Evolutionary conservation across 192 early-diverging fungal genomes (phyloP), one percentile per base, ranked within the genome.

Genomic region (Umbelopsis ramanniana): DNA sequence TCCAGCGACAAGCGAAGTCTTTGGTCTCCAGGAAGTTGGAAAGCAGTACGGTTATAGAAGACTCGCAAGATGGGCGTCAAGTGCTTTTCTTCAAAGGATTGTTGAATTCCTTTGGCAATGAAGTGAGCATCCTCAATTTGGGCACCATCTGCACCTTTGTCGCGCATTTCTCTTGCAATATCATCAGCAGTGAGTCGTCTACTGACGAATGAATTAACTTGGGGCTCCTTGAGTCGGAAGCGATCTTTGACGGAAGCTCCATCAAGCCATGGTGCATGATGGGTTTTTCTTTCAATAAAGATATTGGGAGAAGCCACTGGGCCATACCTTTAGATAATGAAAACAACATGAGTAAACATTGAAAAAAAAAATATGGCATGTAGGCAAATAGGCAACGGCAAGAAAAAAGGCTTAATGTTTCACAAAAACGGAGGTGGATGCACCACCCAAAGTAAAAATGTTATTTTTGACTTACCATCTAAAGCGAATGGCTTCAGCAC

Each of bases 111-210:
- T 22, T 67, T 40, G 6, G 73, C 67, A 46, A 79, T 72, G 21
- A 60, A 63, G 23, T 63, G 72, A 37, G 53, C 71, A 63, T 97
- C 93, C 43, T 80, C 79, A 14, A 92, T 24, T 53, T 83, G 74
- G 71, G 85, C 66, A 90, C 92, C 68, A 82, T 85, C 66, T 94
- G 63, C 17, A 84, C 81, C 82, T 90, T 93, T 38, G 86, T 79
- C 22, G 71, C 71, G 29, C 96, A 88, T 52, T 78, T 84, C 17
- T 75, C 74, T 72, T 88, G 90, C 55, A 94, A 86, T 67, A 92
- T 90, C 47, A 72, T 84, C 22, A 10, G 78, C 53, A 1, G 68
- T 70, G 3, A 72, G 21, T 17, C 26, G 43, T 22, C 78, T 74
- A 35, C 66, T 38, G 4, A 76, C 29, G 38, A 69, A 80, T 10